Evolutionary conservation across 441 rosid species (phyloP), one percentile per base, ranked within the genome.

Genomic region (Flueggea neowawraea): DNA sequence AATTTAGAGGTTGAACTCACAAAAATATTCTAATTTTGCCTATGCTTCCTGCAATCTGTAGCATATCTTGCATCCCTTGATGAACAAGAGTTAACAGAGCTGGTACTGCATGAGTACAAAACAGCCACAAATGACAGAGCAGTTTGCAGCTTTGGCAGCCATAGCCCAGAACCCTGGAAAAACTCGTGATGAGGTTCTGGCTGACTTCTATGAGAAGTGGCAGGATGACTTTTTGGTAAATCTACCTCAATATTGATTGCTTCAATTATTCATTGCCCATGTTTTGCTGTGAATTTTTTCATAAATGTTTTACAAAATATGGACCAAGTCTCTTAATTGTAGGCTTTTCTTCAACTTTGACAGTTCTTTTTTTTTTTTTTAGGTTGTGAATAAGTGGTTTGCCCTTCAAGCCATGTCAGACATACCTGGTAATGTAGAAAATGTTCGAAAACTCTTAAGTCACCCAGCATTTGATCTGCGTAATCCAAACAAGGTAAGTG

Each of bases 341-440:
- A 22, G 28, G 28, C 28, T 22, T 22, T 22, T 22, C 28, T 22
- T 22, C 28, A 22, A 22, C 28, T 22, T 22, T 22, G 28, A 2
- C 28, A 22, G 53, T 16, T 73, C 50, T 43, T 57, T 62, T 53
- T 56, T 55, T 62, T 49, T 70, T 22, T 22, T 22, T 22, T 22
- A 94, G 99, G 99, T 94, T 60, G 91, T 95, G 66, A 95, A 88
- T 71, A 91, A 95, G 74, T 95, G 99, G 99, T 95, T 95, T 73
- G 69, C 91, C 36, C 98, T 95, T 65, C 99, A 95, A 82, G 86
- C 99, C 16, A 79, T 70, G 72, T 89, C 98, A 0, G 82, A 91
- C 60, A 56, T 91, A 77, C 96, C 95, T 16, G 90, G 89, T 33
- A 95, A 95, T 68, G 90, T 91, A 44, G 93, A 89, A 74, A 91